Base-by-base conservation (phyloP, 2,329 filamentous ascomycete species). In the Exophiala aquamarina region DNA sequence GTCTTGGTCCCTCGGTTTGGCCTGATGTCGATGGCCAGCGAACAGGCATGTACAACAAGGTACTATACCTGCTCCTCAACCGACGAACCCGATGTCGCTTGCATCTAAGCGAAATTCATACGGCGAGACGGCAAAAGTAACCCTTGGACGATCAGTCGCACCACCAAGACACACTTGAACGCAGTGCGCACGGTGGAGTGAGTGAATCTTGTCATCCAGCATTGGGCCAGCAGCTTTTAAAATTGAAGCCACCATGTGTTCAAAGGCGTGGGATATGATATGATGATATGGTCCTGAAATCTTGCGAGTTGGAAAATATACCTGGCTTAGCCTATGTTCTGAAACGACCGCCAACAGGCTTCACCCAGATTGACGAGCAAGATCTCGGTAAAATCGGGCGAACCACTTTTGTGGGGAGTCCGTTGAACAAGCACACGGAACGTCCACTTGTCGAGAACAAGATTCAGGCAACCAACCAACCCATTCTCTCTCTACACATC, bases 201-300 rank as follows among this genome's bases (percentile, higher is more conserved):
- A n/a, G n/a, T n/a, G n/a, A n/a, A n/a, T n/a, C n/a, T n/a, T n/a
- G n/a, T n/a, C n/a, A n/a, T n/a, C n/a, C 34, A 31, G 35, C n/a
- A 32, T 38, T n/a, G 20, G n/a, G 14, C 29, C 31, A 15, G 31
- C 29, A 3, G 17, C 6, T 26, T 26, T 35, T 32, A 38, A 40
- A 40, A 49, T 47, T 49, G 41, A 32, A 28, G 46, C 44, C 33
- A 42, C 36, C 10, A 17, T 29, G 18, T 28, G 39, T 33, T 8
- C 7, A 35, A 31, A 8, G 3, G 23, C 10, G 40, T 21, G 23
- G 31, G 50, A 35, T 34, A 21, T 17, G 14, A 26, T 26, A 6
- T 32, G 38, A 33, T 50, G 26, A 47, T 44, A 35, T 44, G 47
- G 35, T 21, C 47, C 42, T 41, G 21, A 42, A 44, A 46, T 50